These are phyloP conservation scores for Nyctanthes arbortristis DNA, from an alignment of 257 asterid genomes.

Conservation along the genomic window DNA sequence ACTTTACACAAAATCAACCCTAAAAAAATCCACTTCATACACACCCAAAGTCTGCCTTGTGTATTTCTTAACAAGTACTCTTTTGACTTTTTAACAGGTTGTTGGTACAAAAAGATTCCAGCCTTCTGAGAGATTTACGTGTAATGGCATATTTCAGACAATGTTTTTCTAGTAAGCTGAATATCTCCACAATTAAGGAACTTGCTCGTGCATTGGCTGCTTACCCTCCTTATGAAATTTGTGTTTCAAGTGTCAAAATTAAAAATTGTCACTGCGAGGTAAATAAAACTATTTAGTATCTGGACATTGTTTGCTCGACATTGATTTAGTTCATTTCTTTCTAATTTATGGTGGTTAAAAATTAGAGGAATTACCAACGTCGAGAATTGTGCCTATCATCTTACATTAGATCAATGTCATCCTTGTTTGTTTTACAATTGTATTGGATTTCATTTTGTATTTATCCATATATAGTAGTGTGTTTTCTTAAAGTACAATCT, in stretches of 20 bases:
- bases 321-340: neutral
- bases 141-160: slow-evolving; percentile 88
- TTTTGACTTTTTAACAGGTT: slow-evolving; percentile 45
- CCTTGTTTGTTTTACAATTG: slow-evolving; percentile 6
- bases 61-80: slow-evolving; percentile 19
- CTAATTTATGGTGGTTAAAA: neutral
- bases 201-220: slow-evolving; percentile 81
- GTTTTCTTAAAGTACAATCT: slow-evolving; percentile 13
- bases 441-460: neutral
- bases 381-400: neutral
- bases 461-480: neutral
- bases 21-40: too few species aligned
- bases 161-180: slow-evolving; percentile 66
- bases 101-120: slow-evolving; percentile 64
- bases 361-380: neutral
- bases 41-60: slow-evolving; percentile 14
- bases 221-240: slow-evolving; percentile 77
- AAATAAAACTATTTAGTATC: slow-evolving; percentile 22
- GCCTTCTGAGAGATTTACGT: slow-evolving; percentile 66
- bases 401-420: slow-evolving; percentile 1
- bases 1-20: too few species aligned
- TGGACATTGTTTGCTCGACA: slow-evolving; percentile 5
- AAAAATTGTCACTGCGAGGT: slow-evolving; percentile 90
- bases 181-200: slow-evolving; percentile 68
- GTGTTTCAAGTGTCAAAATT: slow-evolving; percentile 61